phyloP scores from a whole-genome alignment of 2,329 filamentous ascomycete species.

The Sporothrix brasiliensis region DNA sequence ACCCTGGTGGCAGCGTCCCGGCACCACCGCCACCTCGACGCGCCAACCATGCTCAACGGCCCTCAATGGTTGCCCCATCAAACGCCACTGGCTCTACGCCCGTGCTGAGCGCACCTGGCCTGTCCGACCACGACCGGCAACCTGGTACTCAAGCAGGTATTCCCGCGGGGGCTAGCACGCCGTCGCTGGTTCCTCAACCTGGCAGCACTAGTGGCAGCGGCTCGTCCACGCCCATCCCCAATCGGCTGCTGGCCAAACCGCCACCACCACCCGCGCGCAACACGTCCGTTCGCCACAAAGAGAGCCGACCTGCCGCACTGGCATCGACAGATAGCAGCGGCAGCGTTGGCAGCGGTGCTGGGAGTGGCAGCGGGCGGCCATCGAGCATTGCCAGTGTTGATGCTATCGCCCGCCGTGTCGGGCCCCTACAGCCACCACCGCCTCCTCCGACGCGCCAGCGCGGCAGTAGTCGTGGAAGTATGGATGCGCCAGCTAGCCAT shows the following conservation, averaged over 20 bases:
- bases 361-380: constrained; percentile 46
- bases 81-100: neutral
- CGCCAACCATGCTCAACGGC: constrained; percentile 47
- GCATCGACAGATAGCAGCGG: neutral
- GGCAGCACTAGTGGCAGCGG: constrained; percentile 31
- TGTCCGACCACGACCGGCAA: constrained; percentile 27
- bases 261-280: constrained; percentile 44
- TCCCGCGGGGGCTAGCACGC: neutral
- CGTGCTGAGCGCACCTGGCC: constrained; percentile 17
- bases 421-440: constrained; percentile 45
- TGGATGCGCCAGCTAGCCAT: constrained; percentile 41
- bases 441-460: constrained; percentile 54
- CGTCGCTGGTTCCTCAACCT: constrained; percentile 32
- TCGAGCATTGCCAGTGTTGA: constrained; percentile 50
- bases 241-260: constrained; percentile 39
- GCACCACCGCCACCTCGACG: constrained; percentile 61
- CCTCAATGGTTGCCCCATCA: constrained; percentile 31
- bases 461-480: constrained; percentile 51
- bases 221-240: constrained; percentile 8
- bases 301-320: constrained; percentile 39
- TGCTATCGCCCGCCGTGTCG: constrained; percentile 40
- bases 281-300: constrained; percentile 39
- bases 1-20: constrained; percentile 42
- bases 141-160: neutral
- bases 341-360: constrained; percentile 35